phyloP scores from a whole-genome alignment of 2,329 filamentous ascomycete species.

The Madurella mycetomatis region DNA sequence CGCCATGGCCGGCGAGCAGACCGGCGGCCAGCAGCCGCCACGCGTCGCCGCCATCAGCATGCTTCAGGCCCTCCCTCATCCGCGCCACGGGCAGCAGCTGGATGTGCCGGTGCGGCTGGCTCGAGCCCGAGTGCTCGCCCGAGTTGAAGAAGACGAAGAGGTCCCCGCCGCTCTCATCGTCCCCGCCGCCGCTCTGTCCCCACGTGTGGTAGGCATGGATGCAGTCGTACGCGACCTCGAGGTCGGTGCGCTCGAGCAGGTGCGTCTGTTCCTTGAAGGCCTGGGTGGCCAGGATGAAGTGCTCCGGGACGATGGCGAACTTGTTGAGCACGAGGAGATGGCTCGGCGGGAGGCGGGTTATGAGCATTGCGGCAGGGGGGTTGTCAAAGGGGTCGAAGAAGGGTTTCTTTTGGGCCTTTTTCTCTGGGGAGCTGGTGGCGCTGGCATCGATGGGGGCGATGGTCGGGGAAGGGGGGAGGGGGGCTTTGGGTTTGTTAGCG shows the following conservation, averaged over 20 bases:
- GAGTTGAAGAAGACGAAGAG: constrained; percentile 69
- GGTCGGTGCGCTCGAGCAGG: constrained; percentile 55
- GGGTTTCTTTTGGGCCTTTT: background rate
- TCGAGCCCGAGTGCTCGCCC: constrained; percentile 63
- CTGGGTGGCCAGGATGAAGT: constrained; percentile 68
- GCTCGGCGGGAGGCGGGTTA: constrained; percentile 45
- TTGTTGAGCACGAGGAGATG: constrained; percentile 71
- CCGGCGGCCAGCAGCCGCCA: constrained; percentile 50
- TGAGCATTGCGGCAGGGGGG: constrained; percentile 51
- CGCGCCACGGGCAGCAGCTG: constrained; percentile 63
- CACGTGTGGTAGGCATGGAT: constrained; percentile 48
- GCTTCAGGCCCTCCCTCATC: constrained; percentile 53
- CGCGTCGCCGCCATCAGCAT: constrained; percentile 12
- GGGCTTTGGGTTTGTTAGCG: constrained; percentile 59
- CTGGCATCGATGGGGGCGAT: constrained; percentile 7
- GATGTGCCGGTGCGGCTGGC: constrained; percentile 67
- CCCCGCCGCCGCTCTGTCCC: constrained; percentile 21
- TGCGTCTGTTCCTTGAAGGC: constrained; percentile 60
- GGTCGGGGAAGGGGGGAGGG: constrained; percentile 25
- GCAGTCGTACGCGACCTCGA: constrained; percentile 58
- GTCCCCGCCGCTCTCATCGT: constrained; percentile 26
- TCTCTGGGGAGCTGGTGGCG: constrained; percentile 18
- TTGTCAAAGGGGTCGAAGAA: constrained; percentile 61
- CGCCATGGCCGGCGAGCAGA: too few species aligned
- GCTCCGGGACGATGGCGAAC: constrained; percentile 65